A percentile compares a stretch with the other conserved stretches of the same genome.
phyloP scores from a whole-genome alignment of 371 early-diverging fungal species.

The Cokeromyces recurvatus region DNA sequence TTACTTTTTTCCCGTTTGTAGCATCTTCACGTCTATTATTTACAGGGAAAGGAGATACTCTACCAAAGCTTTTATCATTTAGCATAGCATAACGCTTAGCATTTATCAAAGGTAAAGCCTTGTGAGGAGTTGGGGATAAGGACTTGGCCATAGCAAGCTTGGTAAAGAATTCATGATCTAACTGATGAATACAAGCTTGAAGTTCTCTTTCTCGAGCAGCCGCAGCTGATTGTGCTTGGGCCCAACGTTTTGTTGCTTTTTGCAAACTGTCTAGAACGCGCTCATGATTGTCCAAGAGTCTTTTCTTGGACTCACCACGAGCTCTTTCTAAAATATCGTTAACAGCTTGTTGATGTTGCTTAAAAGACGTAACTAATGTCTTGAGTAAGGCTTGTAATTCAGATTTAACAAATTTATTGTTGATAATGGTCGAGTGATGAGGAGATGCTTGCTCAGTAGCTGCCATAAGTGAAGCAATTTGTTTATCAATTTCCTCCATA shows the following conservation, averaged over 20 bases:
- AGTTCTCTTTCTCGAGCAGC: conserved; percentile 28
- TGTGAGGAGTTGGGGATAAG: neutral
- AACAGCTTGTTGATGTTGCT: conserved; percentile 35
- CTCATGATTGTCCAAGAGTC: conserved; percentile 23
- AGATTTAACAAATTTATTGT: conserved; percentile 35
- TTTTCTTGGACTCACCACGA: conserved; percentile 23
- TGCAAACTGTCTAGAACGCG: conserved; percentile 35
- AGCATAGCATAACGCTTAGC: neutral
- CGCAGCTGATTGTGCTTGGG: conserved; percentile 30
- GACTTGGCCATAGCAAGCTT: conserved; percentile 38
- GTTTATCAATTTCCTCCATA: conserved; percentile 30
- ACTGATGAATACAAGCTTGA: conserved; percentile 29
- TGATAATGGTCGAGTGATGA: conserved; percentile 28
- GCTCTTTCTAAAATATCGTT: conserved; percentile 28
- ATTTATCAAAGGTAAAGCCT: neutral
- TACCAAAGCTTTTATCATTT: too few relatives aligned
- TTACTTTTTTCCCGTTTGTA: too few relatives aligned
- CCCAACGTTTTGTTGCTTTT: conserved; percentile 38
- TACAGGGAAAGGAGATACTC: conserved; percentile 1
- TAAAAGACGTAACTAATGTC: conserved; percentile 44
- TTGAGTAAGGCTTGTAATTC: conserved; percentile 47
- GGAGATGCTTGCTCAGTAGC: conserved; percentile 42
- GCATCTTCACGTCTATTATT: conserved; percentile 1
- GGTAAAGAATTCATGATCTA: conserved; percentile 43
- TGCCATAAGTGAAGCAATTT: conserved; percentile 22